Base-by-base conservation (phyloP, 1,139 yeast genomes). In the Debaryomyces sp. region DNA sequence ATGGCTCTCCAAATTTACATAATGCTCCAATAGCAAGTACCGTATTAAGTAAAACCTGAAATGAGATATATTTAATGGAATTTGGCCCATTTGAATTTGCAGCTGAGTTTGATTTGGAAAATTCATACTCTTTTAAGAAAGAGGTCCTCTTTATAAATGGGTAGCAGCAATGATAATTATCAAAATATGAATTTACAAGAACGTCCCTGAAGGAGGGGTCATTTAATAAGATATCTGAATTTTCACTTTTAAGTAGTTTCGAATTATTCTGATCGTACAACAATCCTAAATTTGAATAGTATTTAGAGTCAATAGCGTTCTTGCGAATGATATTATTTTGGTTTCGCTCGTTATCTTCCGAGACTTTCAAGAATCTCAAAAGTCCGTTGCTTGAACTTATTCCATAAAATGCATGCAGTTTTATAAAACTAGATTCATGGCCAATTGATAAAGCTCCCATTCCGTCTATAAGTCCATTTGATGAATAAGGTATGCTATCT, bases 391-490 rank as follows among this genome's bases (percentile, higher is more conserved):
- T 73, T 5, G 88, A 81, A 4, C 83, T 85, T 12, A 78, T 77
- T 1, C 89, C 89, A 54, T 80, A 79, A 58, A 80, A 83, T 1
- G 88, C 88, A 23, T 78, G 76, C 34, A 78, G 72, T 8, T 77
- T 77, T 47, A 79, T 75, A 21, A 78, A 56, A 6, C 52, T 50
- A 35, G 60, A 50, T 4, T 62, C 63, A 2, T 59, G 55, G 30
- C 59, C 62, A 37, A 59, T 58, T 2, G 66, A 60, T 18, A 64
- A 54, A 1, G 82, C 82, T 0, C 82, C 84, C 84, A 81, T 80
- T 6, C 84, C 84, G 55, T 81, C 84, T 29, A 60, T 55, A 4
- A 34, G 38, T 34, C 38, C 24, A 50, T 60, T 58, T 3, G 63
- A 7, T 2, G 35, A 58, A 41, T 58, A 59, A 39, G 55, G 56